Evolutionary conservation across 1,284 basidiomycete species (phyloP).

Genomic region (Somion occarium): DNA sequence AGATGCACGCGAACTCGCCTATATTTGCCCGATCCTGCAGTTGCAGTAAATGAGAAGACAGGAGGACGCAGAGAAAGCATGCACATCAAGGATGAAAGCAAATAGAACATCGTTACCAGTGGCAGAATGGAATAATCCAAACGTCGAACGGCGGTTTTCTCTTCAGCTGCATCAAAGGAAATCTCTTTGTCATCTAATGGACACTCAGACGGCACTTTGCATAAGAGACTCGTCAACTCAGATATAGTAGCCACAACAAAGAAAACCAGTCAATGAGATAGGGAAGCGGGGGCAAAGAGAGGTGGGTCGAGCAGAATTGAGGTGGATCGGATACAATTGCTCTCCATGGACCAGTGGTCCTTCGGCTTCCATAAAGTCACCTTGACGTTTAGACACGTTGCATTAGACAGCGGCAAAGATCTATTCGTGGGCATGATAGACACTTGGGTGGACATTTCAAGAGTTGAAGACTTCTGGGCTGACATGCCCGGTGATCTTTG

Average conservation of each 20-base stretch:
- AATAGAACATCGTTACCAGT: background rate
- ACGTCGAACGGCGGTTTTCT: background rate
- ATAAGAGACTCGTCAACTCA: background rate
- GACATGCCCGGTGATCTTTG: too few species aligned
- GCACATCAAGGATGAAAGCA: constrained; percentile 3
- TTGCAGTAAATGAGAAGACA: background rate
- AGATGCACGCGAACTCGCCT: background rate
- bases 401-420: too few species aligned
- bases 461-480: too few species aligned
- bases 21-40: background rate
- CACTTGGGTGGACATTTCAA: too few species aligned
- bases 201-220: background rate
- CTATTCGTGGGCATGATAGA: too few species aligned
- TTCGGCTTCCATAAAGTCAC: too few species aligned
- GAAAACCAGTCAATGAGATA: background rate
- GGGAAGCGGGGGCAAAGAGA: too few species aligned
- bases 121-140: background rate
- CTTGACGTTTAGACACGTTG: too few species aligned
- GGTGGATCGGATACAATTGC: too few species aligned
- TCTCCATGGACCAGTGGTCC: too few species aligned
- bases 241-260: background rate
- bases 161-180: background rate
- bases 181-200: background rate
- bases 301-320: too few species aligned
- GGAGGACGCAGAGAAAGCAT: background rate